Percentiles rank a stretch among this genome's conserved stretches.
These are phyloP conservation scores for Cryptococcus sp. DNA, from an alignment of 1,284 basidiomycete species.

Conservation along the genomic window DNA sequence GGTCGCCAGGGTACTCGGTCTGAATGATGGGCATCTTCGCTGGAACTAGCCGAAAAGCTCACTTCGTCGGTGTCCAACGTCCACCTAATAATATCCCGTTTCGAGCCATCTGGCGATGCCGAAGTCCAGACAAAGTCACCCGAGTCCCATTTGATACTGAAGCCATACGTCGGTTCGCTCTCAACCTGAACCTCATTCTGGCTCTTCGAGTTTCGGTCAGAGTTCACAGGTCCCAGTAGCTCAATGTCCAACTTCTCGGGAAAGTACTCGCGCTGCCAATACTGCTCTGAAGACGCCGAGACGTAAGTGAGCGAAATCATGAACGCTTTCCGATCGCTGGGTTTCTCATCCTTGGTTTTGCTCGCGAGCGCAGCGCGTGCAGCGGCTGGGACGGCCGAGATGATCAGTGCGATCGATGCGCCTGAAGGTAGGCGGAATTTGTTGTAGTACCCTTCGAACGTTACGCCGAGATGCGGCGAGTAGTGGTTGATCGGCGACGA, in stretches of 20 bases:
- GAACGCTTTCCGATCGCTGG: slow-evolving; percentile 13
- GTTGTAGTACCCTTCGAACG: slow-evolving; percentile 34
- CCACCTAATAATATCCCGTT: slow-evolving; percentile 14
- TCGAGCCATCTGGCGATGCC: slow-evolving; percentile 1
- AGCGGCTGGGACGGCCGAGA: slow-evolving; percentile 19
- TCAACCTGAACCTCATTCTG: background rate
- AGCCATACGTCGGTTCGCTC: slow-evolving; percentile 5
- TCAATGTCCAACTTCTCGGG: slow-evolving; percentile 16
- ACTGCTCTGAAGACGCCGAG: slow-evolving; percentile 9
- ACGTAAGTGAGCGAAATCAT: slow-evolving; percentile 31
- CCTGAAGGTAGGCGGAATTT: slow-evolving; percentile 31
- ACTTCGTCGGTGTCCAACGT: slow-evolving; percentile 14
- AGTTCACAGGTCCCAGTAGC: too few species aligned
- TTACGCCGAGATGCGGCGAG: slow-evolving; percentile 20
- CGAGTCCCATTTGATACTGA: slow-evolving; percentile 24
- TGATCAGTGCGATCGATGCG: slow-evolving; percentile 30
- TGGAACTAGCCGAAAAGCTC: slow-evolving; percentile 5
- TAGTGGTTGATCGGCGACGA: slow-evolving; percentile 13
- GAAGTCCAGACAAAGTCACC: slow-evolving; percentile 16
- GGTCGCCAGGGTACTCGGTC: slow-evolving; percentile 24
- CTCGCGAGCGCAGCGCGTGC: slow-evolving; percentile 11
- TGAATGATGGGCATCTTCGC: slow-evolving; percentile 1
- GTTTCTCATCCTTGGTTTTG: background rate
- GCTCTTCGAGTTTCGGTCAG: too few species aligned
- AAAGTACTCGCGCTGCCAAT: slow-evolving; percentile 23